phyloP scores from a whole-genome alignment of 2,329 filamentous ascomycete genomes.

The Colletotrichum eremochloae region DNA sequence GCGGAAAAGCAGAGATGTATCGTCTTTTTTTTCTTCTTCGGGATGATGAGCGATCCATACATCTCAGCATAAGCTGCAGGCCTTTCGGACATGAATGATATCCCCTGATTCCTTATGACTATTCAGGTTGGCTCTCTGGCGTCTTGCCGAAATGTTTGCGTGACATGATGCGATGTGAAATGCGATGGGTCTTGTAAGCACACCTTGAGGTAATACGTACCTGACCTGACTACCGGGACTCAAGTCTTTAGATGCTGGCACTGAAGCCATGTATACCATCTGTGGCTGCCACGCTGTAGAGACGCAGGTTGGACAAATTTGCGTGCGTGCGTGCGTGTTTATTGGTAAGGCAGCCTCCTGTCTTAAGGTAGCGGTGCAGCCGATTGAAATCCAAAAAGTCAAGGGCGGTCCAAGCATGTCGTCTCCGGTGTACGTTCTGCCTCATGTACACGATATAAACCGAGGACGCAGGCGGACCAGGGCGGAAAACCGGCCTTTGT shows the following conservation, averaged over 20 bases:
- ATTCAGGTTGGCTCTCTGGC: not conserved
- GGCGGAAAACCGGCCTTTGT: not conserved
- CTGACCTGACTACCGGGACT: not conserved
- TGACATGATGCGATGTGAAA: not conserved
- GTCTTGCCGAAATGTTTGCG: not conserved
- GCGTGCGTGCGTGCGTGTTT: not conserved
- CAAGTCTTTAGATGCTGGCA: not conserved
- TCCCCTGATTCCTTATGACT: constrained; percentile 1
- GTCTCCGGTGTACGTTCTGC: not conserved
- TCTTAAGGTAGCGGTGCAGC: not conserved
- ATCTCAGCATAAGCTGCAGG: constrained; percentile 1
- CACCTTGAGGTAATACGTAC: not conserved
- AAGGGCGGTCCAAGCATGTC: not conserved
- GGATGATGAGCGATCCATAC: constrained; percentile 14
- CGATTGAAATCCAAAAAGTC: not conserved
- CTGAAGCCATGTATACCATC: not conserved
- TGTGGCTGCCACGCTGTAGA: not conserved
- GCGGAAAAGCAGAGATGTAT: constrained; percentile 4
- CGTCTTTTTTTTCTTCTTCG: not conserved
- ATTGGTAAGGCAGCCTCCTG: not conserved
- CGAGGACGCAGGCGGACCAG: not conserved
- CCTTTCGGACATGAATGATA: constrained; percentile 7
- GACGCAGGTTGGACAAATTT: not conserved
- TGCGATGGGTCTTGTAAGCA: not conserved
- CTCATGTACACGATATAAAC: too few species aligned